Evolutionary conservation across 1,139 yeast genomes (phyloP).

Genomic region (Taphrina sp.): DNA sequence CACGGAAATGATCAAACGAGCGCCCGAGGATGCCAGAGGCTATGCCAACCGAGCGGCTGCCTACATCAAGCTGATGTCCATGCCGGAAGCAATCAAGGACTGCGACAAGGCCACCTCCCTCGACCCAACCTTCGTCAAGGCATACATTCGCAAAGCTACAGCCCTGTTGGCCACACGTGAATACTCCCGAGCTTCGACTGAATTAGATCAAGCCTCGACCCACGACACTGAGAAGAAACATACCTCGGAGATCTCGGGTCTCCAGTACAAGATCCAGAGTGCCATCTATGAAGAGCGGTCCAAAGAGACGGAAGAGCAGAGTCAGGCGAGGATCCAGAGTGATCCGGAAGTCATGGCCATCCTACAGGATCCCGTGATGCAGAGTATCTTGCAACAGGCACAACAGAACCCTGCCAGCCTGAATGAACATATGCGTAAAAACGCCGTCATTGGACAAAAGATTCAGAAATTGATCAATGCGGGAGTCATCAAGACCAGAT

Average conservation of each 20-base stretch:
- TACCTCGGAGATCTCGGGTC: conserved; percentile 73
- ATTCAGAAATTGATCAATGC: conserved; percentile 90
- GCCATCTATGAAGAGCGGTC: conserved; percentile 77
- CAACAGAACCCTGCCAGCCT: conserved; percentile 94
- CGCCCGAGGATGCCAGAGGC: conserved; percentile 95
- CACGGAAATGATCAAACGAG: conserved; percentile 92
- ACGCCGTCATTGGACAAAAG: conserved; percentile 88
- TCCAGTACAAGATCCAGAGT: conserved; percentile 70
- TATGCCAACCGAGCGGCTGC: conserved; percentile 99
- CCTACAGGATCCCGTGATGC: conserved; percentile 96
- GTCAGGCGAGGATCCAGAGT: conserved; percentile 82
- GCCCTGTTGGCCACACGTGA: conserved; percentile 92
- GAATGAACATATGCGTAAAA: conserved; percentile 88
- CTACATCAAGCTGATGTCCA: conserved; percentile 85
- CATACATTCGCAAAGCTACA: conserved; percentile 94
- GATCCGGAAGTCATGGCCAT: conserved; percentile 91
- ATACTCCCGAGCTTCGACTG: conserved; percentile 75
- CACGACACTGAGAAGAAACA: conserved; percentile 61
- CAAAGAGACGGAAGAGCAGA: conserved; percentile 93
- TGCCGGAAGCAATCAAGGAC: conserved; percentile 94
- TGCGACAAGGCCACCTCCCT: conserved; percentile 84
- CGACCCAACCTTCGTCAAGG: conserved; percentile 88
- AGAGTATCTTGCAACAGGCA: conserved; percentile 89
- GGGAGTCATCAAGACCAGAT: conserved; percentile 89
- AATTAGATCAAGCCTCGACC: conserved; percentile 72